These are phyloP conservation scores for Musa schizocarpa DNA, from an alignment of 176 grass and related monocot genomes.

Conservation along the genomic window DNA sequence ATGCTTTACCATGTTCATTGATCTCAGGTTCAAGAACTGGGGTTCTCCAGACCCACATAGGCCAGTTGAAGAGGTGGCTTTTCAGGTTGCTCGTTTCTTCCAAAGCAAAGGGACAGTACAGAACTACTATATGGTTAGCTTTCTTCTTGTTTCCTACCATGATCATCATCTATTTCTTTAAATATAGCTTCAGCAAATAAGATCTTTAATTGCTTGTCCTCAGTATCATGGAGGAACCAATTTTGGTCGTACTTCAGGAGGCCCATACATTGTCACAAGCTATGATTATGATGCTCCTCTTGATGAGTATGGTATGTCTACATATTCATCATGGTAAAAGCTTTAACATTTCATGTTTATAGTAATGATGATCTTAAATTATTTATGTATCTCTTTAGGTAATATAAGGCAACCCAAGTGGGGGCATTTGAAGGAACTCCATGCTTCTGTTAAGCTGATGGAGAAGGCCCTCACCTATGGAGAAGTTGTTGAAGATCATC, in stretches of 20 bases:
- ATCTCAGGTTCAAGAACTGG: conserved; percentile 66
- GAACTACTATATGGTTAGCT: conserved; percentile 81
- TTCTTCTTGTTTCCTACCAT: background rate
- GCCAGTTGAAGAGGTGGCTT: conserved; percentile 54
- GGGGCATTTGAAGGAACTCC: conserved; percentile 77
- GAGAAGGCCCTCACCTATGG: conserved; percentile 54
- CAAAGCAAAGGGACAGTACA: conserved; percentile 52
- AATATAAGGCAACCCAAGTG: conserved; percentile 73
- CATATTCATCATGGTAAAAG: background rate
- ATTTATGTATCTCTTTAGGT: conserved; percentile 13
- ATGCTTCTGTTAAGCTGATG: conserved; percentile 39
- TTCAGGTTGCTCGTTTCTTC: conserved; percentile 67
- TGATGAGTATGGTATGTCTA: conserved; percentile 63
- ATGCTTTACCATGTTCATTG: too few relatives aligned
- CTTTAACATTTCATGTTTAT: too few relatives aligned
- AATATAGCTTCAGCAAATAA: too few relatives aligned
- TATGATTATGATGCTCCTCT: conserved; percentile 91
- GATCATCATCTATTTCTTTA: too few relatives aligned
- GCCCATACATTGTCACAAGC: conserved; percentile 75
- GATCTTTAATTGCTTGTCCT: background rate
- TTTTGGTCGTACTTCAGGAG: conserved; percentile 57
- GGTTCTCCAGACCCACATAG: conserved; percentile 59
- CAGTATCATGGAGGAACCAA: conserved; percentile 93
- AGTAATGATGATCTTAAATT: too few relatives aligned
- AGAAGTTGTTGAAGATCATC: background rate